These are phyloP conservation scores for Pseudisothecium myosuroides DNA, from an alignment of 225 moss, liverwort and hornwort species.

Conservation along the genomic window DNA sequence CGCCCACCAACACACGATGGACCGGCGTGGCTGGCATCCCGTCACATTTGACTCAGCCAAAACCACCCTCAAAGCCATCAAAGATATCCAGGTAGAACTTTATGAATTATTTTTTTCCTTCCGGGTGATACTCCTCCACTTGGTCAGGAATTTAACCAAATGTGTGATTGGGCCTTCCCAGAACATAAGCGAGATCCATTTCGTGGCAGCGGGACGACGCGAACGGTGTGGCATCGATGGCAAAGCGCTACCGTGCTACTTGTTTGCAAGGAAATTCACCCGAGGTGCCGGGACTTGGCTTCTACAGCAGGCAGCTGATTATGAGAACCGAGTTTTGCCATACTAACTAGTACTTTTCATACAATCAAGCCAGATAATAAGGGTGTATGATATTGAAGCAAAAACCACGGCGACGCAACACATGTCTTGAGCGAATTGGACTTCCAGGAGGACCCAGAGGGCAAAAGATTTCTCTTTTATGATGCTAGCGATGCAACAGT, in stretches of 20 bases:
- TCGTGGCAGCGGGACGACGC: conserved; percentile 64
- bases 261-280: conserved; percentile 96
- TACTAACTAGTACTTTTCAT: not conserved
- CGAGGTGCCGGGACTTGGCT: conserved; percentile 74
- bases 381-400: not conserved
- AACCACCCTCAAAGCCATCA: conserved; percentile 63
- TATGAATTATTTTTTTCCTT: not conserved
- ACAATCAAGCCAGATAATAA: not conserved
- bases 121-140: not conserved
- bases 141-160: not conserved
- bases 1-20: conserved; percentile 47
- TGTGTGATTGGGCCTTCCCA: not conserved
- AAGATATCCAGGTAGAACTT: conserved; percentile 67
- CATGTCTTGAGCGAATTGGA: not conserved
- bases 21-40: conserved; percentile 92
- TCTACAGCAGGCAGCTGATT: conserved; percentile 40
- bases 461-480: not conserved
- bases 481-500: not conserved
- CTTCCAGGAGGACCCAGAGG: not conserved
- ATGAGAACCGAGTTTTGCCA: conserved; percentile 40
- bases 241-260: conserved; percentile 73
- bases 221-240: conserved; percentile 74
- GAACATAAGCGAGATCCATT: conserved; percentile 70
- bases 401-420: not conserved
- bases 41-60: conserved; percentile 78